phyloP scores from a whole-genome alignment of 169 alveolate species.

The Plasmodium cynomolgi region DNA sequence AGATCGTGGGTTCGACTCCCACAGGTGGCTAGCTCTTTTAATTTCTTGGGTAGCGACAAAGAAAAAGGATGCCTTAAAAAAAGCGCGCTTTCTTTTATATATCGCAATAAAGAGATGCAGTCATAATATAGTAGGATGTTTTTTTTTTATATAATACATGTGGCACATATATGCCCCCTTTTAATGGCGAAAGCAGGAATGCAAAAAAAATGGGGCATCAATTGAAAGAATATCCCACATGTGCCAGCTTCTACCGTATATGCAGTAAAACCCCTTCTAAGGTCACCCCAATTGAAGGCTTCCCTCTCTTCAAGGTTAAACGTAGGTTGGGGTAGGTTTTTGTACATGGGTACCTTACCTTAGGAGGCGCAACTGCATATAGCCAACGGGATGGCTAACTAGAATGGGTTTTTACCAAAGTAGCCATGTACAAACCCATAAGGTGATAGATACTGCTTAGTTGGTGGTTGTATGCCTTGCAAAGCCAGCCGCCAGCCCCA shows the following conservation, averaged over 20 bases:
- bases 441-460: background rate
- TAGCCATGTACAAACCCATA: background rate
- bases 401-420: background rate
- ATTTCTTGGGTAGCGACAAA: background rate
- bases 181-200: background rate
- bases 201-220: background rate
- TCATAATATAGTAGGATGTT: background rate
- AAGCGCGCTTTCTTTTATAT: background rate
- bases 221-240: background rate
- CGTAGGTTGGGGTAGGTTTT: background rate
- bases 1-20: constrained; percentile 92
- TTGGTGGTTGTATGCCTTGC: background rate
- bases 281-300: background rate
- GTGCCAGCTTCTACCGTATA: background rate
- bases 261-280: background rate
- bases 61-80: background rate
- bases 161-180: background rate
- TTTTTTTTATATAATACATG: too few relatives aligned
- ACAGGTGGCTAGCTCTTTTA: constrained; percentile 82
- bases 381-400: background rate
- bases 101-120: background rate
- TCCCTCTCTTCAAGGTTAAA: background rate
- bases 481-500: too few relatives aligned
- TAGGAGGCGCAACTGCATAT: background rate
- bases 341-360: background rate